Base-by-base conservation (phyloP, 768 basidiomycete species). In the Mycena filopes region DNA sequence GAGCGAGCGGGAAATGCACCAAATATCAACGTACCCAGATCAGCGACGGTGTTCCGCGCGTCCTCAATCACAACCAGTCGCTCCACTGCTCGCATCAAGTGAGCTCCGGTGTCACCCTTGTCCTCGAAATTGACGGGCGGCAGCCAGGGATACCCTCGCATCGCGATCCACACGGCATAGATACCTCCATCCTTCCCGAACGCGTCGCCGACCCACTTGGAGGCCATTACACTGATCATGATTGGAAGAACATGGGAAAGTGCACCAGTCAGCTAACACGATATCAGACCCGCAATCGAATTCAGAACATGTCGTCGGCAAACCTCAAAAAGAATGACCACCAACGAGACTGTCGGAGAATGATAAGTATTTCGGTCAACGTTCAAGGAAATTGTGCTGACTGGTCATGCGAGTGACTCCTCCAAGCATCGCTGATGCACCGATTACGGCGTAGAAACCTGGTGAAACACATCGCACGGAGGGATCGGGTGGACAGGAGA, bases 191-290 rank as follows among this genome's bases (percentile, higher is more conserved):
- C 89, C 64, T 84, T 85, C 4, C 86, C 87, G 58, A 90, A 80
- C 15, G 89, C 89, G 71, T 92, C 91, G 9, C 87, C 91, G 12
- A 92, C 87, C 87, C 88, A 92, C 79, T 92, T 92, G 10, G 89
- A 82, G 21, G 86, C 85, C 87, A 91, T 90, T 55, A 92, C 89
- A 58, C 86, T 87, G 48, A 92, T 87, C 91, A 92, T 92, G 73
- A 92, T 91, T 18, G 91, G 91, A 33, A 92, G 80, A n/a, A 92
- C 91, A 77, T 92, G 91, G 16, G 90, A 92, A 28, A 92, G 79
- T 4, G 91, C 91, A 16, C 91, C 91, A 23, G 91, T 92, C n/a
- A 92, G 79, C 89, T 91, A 51, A 23, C 40, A 29, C 31, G 11
- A 49, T 16, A 15, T 55, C 38, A 50, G 41, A 60, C 25, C 15